A percentile compares a stretch with the other conserved stretches of the same genome.
Conservation (phyloP, 768 basidiomycete genomes). For the Boletus rufocinnamomeus region DNA sequence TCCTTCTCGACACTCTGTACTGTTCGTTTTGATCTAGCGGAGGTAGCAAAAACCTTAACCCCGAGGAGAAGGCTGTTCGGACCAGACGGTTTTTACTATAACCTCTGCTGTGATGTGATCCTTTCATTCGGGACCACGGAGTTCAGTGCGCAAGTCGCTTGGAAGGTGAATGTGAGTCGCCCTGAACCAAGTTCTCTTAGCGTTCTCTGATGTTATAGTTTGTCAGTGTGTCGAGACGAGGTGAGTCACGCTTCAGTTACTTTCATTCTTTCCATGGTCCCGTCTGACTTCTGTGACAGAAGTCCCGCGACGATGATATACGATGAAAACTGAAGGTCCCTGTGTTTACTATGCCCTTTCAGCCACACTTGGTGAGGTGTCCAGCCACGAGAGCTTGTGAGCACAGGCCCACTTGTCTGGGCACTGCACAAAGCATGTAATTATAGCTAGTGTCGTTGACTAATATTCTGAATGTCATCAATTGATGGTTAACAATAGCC, state of each 20-base stretch:
- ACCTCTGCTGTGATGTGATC: conserved; percentile 9
- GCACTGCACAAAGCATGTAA: background rate
- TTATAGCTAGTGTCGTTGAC: background rate
- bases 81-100: conserved; percentile 6
- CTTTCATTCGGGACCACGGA: too few species aligned
- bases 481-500: background rate
- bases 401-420: background rate
- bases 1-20: conserved; percentile 18
- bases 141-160: too few species aligned
- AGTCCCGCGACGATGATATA: conserved; percentile 4
- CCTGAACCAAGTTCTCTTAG: background rate
- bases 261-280: too few species aligned
- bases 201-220: background rate
- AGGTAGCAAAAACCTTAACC: conserved; percentile 3
- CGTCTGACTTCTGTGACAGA: background rate
- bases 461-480: background rate
- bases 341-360: background rate
- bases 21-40: conserved; percentile 7
- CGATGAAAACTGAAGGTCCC: too few species aligned
- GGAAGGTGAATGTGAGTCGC: conserved; percentile 14
- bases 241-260: background rate
- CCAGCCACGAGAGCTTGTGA: background rate
- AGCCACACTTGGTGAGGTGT: background rate
- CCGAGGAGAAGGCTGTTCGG: background rate
- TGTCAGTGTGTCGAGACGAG: conserved; percentile 12